Conservation (phyloP, 257 asterid genomes). For the Nicotiana tomentosiformis region DNA sequence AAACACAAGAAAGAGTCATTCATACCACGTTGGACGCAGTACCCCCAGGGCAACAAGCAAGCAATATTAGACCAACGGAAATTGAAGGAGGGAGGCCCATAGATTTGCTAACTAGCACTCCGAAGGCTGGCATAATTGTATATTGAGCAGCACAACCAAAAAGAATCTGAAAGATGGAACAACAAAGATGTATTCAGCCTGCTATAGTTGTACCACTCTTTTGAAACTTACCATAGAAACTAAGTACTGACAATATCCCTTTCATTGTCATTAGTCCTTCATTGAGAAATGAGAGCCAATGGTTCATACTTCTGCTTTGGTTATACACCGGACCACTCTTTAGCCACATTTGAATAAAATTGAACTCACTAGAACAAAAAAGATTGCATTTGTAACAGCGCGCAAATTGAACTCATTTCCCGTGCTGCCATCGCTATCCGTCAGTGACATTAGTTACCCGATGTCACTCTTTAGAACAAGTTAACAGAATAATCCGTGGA, state of each 20-base stretch:
- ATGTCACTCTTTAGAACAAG: not conserved
- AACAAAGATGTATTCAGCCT: not conserved
- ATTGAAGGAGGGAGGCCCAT: conserved; percentile 75
- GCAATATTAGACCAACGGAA: conserved; percentile 78
- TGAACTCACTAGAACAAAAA: not conserved
- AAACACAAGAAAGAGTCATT: not conserved
- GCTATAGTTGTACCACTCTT: not conserved
- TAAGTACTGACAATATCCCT: not conserved
- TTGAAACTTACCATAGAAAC: not conserved
- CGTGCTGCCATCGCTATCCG: not conserved
- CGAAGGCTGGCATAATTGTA: conserved; percentile 75
- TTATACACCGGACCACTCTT: not conserved
- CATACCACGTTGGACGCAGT: conserved; percentile 97
- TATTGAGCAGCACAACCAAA: conserved; percentile 86
- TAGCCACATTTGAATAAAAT: not conserved
- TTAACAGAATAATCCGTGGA: no score
- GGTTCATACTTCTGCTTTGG: not conserved
- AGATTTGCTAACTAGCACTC: conserved; percentile 56
- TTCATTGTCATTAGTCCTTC: not conserved
- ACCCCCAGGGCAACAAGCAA: conserved; percentile 92
- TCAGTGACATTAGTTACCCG: not conserved
- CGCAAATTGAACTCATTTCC: not conserved
- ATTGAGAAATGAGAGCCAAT: not conserved
- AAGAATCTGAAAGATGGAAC: conserved; percentile 46
- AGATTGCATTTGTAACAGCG: not conserved